Base-by-base conservation (phyloP, 1,284 basidiomycete genomes). In the Cryptococcus sp. region DNA sequence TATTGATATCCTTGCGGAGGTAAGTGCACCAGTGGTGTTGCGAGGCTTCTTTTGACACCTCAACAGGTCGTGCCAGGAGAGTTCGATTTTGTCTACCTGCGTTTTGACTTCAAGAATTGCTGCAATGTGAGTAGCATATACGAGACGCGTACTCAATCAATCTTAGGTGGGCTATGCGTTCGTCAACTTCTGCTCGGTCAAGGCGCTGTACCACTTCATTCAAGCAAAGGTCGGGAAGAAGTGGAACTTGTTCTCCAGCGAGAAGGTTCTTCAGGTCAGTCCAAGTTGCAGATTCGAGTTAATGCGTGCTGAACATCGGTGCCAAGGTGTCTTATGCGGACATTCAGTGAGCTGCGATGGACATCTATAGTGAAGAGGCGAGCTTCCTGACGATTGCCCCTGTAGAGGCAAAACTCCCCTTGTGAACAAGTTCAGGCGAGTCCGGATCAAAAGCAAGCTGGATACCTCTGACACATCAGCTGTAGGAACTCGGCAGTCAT, bases 21-120 rank as follows among this genome's bases (percentile, higher is more conserved):
- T 76, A 37, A 55, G 70, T 48, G 3, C 26, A 19, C 8, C 26
- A 23, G 38, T 49, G 34, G 1, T 19, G 10, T n/a, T 20, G 38
- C 54, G 8, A 10, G 13, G 29, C 29, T 34, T 34, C 29, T 10
- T 7, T 34, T 34, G 29, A 34, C 29, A 34, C 3, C 13, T 34
- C 8, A 46, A 1, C 61, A 78, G 76, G 70, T 72, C 13, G 74
- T 76, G 6, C 78, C 76, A 1, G 65, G 68, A 15, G 72, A 69
- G 25, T 75, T 74, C 50, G 76, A 78, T 60, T 79, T 79, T 63
- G 72, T 77, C 29, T 79, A 79, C 54, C 67, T 79, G 3, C 73
- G 78, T 3, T 78, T 78, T 55, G 78, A 79, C 61, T 79, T 77
- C 60, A 68, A 70, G 50, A 77, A 76, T 56, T 69, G 71, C 58